These are phyloP conservation scores for Pseudogymnoascus sp. DNA, from an alignment of 2,329 filamentous ascomycete genomes.

Conservation along the genomic window DNA sequence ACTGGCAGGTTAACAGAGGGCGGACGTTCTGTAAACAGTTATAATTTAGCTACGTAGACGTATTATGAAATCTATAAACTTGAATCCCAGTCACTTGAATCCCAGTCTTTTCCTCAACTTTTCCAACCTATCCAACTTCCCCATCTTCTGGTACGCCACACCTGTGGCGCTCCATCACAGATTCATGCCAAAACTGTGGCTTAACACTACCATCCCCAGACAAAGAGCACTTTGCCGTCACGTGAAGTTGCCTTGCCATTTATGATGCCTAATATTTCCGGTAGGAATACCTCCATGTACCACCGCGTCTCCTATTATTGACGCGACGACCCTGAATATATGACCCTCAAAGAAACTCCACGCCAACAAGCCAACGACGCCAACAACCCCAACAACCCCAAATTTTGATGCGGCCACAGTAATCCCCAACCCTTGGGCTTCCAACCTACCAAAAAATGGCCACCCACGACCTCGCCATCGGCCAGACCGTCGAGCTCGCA, in stretches of 20 bases:
- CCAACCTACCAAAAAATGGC: slow-evolving; percentile 3
- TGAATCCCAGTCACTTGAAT: not conserved
- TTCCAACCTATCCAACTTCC: not conserved
- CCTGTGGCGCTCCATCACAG: too few species aligned
- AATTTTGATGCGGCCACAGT: not conserved
- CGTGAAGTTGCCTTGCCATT: not conserved
- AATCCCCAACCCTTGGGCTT: not conserved
- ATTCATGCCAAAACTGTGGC: too few species aligned
- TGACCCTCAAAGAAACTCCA: not conserved
- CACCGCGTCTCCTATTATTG: slow-evolving; percentile 9
- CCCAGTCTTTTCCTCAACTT: not conserved
- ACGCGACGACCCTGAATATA: not conserved
- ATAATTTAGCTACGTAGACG: not conserved
- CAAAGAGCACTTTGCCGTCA: not conserved
- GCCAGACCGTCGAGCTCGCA: slow-evolving; percentile 53
- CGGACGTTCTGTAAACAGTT: slow-evolving; percentile 59
- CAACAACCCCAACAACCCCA: not conserved
- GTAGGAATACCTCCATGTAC: not conserved
- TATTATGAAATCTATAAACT: not conserved
- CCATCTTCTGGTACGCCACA: too few species aligned
- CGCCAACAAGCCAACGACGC: not conserved
- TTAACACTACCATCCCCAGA: too few species aligned
- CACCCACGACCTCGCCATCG: not conserved
- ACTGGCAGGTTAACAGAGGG: slow-evolving; percentile 76
- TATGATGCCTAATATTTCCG: not conserved